These are phyloP conservation scores for Zizania palustris DNA, from an alignment of 202 grass and related monocot species.

Conservation along the genomic window DNA sequence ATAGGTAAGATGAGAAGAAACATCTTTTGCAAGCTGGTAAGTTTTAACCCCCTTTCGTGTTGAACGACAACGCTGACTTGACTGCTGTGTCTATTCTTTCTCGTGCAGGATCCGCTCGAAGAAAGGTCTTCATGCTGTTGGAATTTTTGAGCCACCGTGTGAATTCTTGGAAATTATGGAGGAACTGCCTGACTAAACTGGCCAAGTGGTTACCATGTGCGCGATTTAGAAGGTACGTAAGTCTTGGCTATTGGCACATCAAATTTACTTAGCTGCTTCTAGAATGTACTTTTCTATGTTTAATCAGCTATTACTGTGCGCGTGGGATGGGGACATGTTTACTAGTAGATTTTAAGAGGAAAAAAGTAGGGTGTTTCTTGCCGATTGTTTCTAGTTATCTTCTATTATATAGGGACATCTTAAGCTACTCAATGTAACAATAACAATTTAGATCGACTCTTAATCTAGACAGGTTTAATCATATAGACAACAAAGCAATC, in stretches of 20 bases:
- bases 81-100: constrained; percentile 5
- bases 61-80: constrained; percentile 31
- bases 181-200: not conserved
- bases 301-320: not conserved
- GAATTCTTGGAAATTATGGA: not conserved
- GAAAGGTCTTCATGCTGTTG: constrained; percentile 21
- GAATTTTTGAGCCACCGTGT: not conserved
- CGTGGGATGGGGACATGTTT: not conserved
- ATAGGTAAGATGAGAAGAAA: constrained; percentile 10
- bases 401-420: too few relatives aligned
- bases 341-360: not conserved
- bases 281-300: constrained; percentile 9
- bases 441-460: too few relatives aligned
- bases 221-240: not conserved
- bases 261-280: constrained; percentile 6
- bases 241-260: not conserved
- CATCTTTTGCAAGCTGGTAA: not conserved
- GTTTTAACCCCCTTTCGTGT: constrained; percentile 42
- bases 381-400: too few relatives aligned
- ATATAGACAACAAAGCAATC: too few relatives aligned
- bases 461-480: too few relatives aligned
- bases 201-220: constrained; percentile 15
- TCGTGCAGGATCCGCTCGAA: constrained; percentile 12
- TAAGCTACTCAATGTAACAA: too few relatives aligned
- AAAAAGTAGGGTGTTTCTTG: not conserved